Percentiles rank a stretch among this genome's conserved stretches.
Evolutionary conservation across 176 grass and related monocot genomes (phyloP).

Genomic region (Carex parvula): DNA sequence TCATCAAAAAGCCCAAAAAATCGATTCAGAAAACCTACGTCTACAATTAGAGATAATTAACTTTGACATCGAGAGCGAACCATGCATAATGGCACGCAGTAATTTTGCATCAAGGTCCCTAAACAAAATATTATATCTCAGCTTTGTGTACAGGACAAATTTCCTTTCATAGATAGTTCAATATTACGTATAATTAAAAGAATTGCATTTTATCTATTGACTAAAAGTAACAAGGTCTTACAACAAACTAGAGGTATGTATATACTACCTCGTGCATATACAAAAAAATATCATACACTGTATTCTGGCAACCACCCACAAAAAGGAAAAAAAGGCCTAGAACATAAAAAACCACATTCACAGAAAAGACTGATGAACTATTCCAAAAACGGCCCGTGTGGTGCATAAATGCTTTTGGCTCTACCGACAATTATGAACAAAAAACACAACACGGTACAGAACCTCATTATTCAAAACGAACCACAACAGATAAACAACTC

Average conservation of each 20-base stretch:
- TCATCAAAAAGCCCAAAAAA: not conserved
- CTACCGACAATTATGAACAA: not conserved
- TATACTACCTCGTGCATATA: constrained; percentile 9
- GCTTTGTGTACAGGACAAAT: not conserved
- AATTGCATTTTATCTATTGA: constrained; percentile 20
- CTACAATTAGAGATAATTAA: not conserved
- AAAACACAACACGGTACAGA: constrained; percentile 12
- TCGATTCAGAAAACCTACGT: not conserved
- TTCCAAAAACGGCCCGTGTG: not conserved
- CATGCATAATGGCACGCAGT: too few species aligned
- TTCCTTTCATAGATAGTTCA: not conserved
- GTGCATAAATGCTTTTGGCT: constrained; percentile 3
- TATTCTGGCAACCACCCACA: constrained; percentile 9
- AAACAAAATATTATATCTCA: not conserved
- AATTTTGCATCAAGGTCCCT: not conserved
- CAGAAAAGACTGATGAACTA: not conserved
- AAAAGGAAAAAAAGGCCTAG: not conserved
- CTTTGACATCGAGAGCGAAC: too few species aligned
- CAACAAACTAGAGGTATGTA: not conserved
- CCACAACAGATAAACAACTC: constrained; percentile 23
- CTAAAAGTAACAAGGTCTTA: constrained; percentile 2
- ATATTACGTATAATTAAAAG: not conserved
- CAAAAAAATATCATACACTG: constrained; percentile 25
- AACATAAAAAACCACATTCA: constrained; percentile 2
- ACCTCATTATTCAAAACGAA: constrained; percentile 24